Percentiles rank a stretch among this genome's conserved stretches.
These are phyloP conservation scores for Penicillium sp. DNA, from an alignment of 2,329 filamentous ascomycete genomes.

Conservation along the genomic window DNA sequence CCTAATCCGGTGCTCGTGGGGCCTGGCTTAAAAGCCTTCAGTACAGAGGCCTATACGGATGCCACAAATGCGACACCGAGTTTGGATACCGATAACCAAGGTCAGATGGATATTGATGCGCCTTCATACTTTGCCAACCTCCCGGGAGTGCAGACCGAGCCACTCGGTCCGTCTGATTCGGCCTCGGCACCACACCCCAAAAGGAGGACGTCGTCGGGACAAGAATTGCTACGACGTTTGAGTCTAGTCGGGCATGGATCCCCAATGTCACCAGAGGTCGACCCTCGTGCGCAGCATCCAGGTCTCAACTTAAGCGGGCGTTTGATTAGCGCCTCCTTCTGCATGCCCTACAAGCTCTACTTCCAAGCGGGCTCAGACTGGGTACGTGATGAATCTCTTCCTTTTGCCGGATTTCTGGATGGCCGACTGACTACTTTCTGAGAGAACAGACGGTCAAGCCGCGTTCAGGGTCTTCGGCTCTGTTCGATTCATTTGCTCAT, in stretches of 20 bases:
- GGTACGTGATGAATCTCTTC: constrained; percentile 39
- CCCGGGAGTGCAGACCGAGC: constrained; percentile 22
- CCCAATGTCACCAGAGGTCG: constrained; percentile 46
- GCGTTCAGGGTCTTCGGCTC: constrained; percentile 81
- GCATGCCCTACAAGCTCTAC: constrained; percentile 60
- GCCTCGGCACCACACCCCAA: constrained; percentile 39
- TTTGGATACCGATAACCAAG: constrained; percentile 21
- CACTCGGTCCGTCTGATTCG: constrained; percentile 15
- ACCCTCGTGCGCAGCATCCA: constrained; percentile 57
- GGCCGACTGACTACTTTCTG: constrained; percentile 8
- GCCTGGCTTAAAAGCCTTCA: constrained; percentile 26
- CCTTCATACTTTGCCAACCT: constrained; percentile 31
- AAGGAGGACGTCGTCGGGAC: constrained; percentile 46
- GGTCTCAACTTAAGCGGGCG: constrained; percentile 59
- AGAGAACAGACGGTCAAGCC: constrained; percentile 64
- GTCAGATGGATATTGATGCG: constrained; percentile 18
- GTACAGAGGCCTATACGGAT: constrained; percentile 27
- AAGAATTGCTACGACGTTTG: constrained; percentile 54
- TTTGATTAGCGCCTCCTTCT: constrained; percentile 63
- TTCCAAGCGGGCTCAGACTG: constrained; percentile 55
- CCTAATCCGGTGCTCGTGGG: constrained; percentile 32
- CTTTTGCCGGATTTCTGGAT: not conserved
- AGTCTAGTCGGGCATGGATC: constrained; percentile 44
- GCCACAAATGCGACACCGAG: constrained; percentile 31
- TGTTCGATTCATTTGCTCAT: constrained; percentile 87